phyloP scores from a whole-genome alignment of 768 basidiomycete species.

The Auriculariales sp. region DNA sequence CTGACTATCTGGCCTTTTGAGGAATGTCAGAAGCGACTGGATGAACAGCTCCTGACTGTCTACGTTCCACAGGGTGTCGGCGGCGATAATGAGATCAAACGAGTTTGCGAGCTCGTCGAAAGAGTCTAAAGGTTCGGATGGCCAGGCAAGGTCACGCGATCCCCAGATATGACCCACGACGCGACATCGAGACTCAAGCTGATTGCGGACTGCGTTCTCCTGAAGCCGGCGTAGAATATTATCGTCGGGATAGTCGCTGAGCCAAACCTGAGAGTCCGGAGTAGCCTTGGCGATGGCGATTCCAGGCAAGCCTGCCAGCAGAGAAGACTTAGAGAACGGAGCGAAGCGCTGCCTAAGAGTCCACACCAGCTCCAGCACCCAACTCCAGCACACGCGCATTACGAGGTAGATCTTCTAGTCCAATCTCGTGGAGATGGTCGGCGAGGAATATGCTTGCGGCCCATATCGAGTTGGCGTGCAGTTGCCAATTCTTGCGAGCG shows the following conservation, averaged over 20 bases:
- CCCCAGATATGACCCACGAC: no score
- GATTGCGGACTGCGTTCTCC: conserved; percentile 41
- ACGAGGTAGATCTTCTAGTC: conserved; percentile 14
- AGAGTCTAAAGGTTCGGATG: conserved; percentile 27
- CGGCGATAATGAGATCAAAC: conserved; percentile 56
- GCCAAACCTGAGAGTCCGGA: conserved; percentile 25
- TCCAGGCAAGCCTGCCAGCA: conserved; percentile 62
- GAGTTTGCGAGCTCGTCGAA: no score
- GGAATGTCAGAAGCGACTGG: conserved; percentile 31
- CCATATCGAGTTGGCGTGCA: conserved; percentile 74
- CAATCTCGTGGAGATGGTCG: conserved; percentile 40
- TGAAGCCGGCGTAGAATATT: conserved; percentile 40
- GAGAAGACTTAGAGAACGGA: no score
- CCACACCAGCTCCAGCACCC: conserved; percentile 65
- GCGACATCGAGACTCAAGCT: conserved; percentile 29
- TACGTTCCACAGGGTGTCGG: conserved; percentile 70
- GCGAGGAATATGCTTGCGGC: conserved; percentile 50
- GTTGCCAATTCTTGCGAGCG: conserved; percentile 52
- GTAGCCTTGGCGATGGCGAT: conserved; percentile 42
- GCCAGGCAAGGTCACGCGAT: conserved; percentile 69
- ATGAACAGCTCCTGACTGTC: conserved; percentile 42
- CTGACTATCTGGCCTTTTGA: no score
- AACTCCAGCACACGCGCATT: conserved; percentile 40
- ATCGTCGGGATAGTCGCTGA: conserved; percentile 62
- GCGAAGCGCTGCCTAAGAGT: no score